Base-by-base conservation (phyloP, 352 stramenopile species). In the Pythium diclinum region DNA sequence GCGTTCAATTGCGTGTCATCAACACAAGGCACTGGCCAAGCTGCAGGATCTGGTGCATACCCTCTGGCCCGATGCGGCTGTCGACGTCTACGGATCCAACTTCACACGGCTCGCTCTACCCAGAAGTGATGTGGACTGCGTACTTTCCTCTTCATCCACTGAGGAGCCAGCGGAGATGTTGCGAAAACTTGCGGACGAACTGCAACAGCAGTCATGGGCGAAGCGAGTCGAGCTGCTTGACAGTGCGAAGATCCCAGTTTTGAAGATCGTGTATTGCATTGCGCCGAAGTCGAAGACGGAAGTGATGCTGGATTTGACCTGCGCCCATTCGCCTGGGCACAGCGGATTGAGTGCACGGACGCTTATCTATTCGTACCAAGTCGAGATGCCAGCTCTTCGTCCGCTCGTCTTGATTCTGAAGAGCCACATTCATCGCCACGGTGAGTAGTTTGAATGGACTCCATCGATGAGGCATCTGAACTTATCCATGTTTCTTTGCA, bases 1-100 rank as follows among this genome's bases (percentile, higher is more conserved):
- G 28, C 63, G 61, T 19, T 68, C 59, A 14, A 62, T 85, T 17
- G 67, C 80, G 60, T 56, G 48, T 21, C 48, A 79, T 38, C 81
- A 92, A 32, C 75, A 87, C 16, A 47, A 40, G n/a, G 67, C 67
- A 10, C 48, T 73, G 19, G 2, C 11, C 1, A 59, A 57, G 19
- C 48, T 73, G 49, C 56, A 73, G 44, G 61, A 63, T 30, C 25
- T 61, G 21, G 61, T 46, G 5, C 19, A 21, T 4, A 73, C 63
- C 2, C 36, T 98, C 9, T 98, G 94, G 93, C 74, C 85, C 23
- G 85, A 97, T 65, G 87, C 87, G 47, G 68, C 94, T 42, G 90
- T 99, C 33, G 96, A 98, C 58, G 79, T 98, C 17, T 99, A 98
- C 67, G 97, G 97, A 23, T 99, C 95, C 32, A 98, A 94, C 72